Percentiles rank a stretch among this genome's conserved stretches.
Evolutionary conservation across 2,329 filamentous ascomycete genomes (phyloP).

Genomic region (Dendrostoma leiphaemia): DNA sequence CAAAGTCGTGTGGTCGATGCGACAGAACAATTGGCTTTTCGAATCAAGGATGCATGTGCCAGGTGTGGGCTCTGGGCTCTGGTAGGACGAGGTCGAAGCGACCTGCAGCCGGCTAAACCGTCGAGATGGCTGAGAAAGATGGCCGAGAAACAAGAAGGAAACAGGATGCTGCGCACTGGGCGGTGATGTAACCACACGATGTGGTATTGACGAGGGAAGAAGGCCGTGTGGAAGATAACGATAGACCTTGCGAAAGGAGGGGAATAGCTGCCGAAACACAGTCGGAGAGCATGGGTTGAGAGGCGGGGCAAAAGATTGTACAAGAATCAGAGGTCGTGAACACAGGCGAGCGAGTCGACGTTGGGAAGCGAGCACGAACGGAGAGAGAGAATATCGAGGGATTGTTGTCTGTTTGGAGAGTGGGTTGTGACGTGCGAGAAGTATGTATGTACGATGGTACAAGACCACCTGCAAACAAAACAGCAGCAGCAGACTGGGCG

Average conservation of each 20-base stretch:
- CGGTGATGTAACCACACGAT: too few species aligned
- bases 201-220: conserved; percentile 4
- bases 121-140: background rate
- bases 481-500: background rate
- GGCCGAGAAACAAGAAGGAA: too few species aligned
- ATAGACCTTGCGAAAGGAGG: conserved; percentile 14
- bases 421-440: background rate
- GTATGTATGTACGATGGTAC: background rate
- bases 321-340: conserved; percentile 12
- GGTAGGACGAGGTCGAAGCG: conserved; percentile 8
- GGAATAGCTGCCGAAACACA: conserved; percentile 5
- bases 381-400: conserved; percentile 9
- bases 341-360: background rate
- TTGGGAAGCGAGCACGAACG: too few species aligned
- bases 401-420: background rate
- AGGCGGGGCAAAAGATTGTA: conserved; percentile 15
- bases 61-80: background rate
- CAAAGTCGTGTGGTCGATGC: conserved; percentile 8
- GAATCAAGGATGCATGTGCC: conserved; percentile 4
- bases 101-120: conserved; percentile 10
- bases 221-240: conserved; percentile 2
- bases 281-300: background rate
- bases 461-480: too few species aligned
- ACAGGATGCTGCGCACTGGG: too few species aligned
- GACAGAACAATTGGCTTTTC: conserved; percentile 6